Evolutionary conservation across 257 asterid genomes (phyloP).

Genomic region (Solanum megistacrolobum): DNA sequence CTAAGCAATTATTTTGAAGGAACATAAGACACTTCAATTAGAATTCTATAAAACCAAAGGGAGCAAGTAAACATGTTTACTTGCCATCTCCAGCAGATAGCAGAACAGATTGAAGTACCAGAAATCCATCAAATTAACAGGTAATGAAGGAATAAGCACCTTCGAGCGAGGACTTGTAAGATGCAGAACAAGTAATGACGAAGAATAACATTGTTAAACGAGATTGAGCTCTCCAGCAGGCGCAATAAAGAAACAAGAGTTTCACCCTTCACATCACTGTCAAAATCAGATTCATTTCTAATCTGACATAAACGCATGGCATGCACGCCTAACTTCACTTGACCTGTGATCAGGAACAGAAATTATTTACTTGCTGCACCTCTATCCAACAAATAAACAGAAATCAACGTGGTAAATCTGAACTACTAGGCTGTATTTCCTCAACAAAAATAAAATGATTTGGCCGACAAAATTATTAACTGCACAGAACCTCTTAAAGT

Average conservation of each 20-base stretch:
- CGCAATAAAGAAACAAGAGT: constrained; percentile 77
- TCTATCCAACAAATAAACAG: not conserved
- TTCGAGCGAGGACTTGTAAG: constrained; percentile 86
- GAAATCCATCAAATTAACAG: not conserved
- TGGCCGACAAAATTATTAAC: not conserved
- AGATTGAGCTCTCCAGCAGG: constrained; percentile 88
- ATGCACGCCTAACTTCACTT: constrained; percentile 74
- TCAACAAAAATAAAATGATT: not conserved
- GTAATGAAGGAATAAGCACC: constrained; percentile 29
- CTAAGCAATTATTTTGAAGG: not conserved
- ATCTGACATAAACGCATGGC: constrained; percentile 85
- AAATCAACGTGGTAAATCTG: not conserved
- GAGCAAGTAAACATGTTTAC: not conserved
- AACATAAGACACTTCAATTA: not conserved
- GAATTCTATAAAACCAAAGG: not conserved
- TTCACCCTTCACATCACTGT: constrained; percentile 58
- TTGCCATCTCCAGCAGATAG: not conserved
- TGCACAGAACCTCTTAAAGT: constrained; percentile 62
- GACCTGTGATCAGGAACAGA: constrained; percentile 43
- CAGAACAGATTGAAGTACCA: not conserved
- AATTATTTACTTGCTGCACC: constrained; percentile 1
- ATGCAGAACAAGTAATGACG: constrained; percentile 94
- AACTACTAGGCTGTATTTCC: not conserved
- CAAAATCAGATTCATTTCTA: constrained; percentile 36
- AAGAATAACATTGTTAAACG: constrained; percentile 73